Conservation (phyloP, 768 basidiomycete genomes). For the Rhizopogon roseolus region DNA sequence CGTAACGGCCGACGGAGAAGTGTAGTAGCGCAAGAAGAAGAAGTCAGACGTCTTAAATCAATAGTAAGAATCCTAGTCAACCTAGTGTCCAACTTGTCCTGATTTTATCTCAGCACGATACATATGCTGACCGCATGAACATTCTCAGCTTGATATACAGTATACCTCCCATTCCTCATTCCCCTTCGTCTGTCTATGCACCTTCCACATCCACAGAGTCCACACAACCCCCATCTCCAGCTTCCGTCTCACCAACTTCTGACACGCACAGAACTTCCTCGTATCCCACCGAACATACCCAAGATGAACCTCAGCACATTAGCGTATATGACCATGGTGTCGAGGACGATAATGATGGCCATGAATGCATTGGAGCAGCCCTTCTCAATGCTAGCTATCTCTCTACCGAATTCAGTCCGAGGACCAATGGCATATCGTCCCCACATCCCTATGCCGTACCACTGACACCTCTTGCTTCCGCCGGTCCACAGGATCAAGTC, state of each 20-base stretch:
- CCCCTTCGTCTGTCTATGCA: constrained; percentile 49
- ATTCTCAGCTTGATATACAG: constrained; percentile 87
- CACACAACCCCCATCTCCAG: constrained; percentile 32
- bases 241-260: constrained; percentile 33
- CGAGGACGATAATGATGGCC: constrained; percentile 31
- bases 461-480: constrained; percentile 9
- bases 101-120: constrained; percentile 66
- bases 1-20: constrained; percentile 64
- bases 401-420: constrained; percentile 18
- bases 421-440: constrained; percentile 4
- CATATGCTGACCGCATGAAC: constrained; percentile 92
- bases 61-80: constrained; percentile 55
- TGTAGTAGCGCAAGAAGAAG: constrained; percentile 88
- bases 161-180: constrained; percentile 72
- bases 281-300: constrained; percentile 31
- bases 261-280: constrained; percentile 50
- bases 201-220: constrained; percentile 33
- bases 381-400: constrained; percentile 31
- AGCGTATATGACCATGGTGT: constrained; percentile 13
- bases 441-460: constrained; percentile 50
- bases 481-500: constrained; percentile 4
- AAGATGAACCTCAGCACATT: constrained; percentile 28
- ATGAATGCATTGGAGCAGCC: constrained; percentile 42
- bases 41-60: constrained; percentile 78
- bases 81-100: neutral